Percentiles rank a stretch among this genome's conserved stretches.
Evolutionary conservation across 169 alveolate species (phyloP).

Genomic region (Perkinsus olseni): DNA sequence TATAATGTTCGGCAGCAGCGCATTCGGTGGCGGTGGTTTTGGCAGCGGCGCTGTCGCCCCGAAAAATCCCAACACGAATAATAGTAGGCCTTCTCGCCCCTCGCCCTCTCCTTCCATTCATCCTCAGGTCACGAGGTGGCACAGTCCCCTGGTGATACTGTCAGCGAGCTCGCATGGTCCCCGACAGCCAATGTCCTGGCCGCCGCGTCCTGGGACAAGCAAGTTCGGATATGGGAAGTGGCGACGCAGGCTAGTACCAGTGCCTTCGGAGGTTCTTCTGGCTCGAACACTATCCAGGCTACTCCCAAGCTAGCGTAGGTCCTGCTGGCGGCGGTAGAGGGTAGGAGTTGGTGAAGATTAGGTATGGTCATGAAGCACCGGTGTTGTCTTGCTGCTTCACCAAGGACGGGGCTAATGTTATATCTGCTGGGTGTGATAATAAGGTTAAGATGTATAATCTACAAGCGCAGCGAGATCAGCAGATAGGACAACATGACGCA

Average conservation of each 20-base stretch:
- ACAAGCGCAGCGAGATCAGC: conserved; percentile 26
- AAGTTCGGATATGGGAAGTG: conserved; percentile 34
- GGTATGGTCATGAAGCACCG: conserved; percentile 46
- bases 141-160: not conserved
- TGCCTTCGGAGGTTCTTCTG: conserved; percentile 23
- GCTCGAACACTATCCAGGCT: conserved; percentile 13
- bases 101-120: not conserved
- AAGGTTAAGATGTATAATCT: conserved; percentile 30
- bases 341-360: conserved; percentile 19
- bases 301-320: not conserved
- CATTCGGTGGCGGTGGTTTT: not conserved
- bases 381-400: conserved; percentile 43
- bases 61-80: not conserved
- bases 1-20: not conserved
- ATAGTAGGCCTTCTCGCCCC: not conserved
- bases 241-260: conserved; percentile 28
- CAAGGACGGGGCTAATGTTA: conserved; percentile 41
- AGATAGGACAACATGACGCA: conserved; percentile 33
- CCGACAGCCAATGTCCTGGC: conserved; percentile 28
- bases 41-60: not conserved
- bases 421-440: conserved; percentile 53
- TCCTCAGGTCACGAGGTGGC: not conserved
- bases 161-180: conserved; percentile 29
- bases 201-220: conserved; percentile 36
- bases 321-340: too few species aligned